Evolutionary conservation across 352 stramenopile species (phyloP).

Genomic region (Pythium myriotylum): DNA sequence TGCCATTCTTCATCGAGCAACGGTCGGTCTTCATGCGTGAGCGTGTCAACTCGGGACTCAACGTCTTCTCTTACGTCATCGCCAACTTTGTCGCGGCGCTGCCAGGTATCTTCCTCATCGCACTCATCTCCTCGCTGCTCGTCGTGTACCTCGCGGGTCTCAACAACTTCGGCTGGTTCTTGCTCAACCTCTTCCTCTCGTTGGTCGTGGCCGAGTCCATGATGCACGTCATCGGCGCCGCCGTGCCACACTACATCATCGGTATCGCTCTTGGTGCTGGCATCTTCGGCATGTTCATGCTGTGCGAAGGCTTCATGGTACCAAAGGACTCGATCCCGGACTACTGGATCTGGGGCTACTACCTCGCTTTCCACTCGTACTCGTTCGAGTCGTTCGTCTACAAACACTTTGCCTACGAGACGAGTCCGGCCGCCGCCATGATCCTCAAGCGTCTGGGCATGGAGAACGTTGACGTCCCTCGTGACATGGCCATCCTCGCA

Average conservation of each 20-base stretch:
- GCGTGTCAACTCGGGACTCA: conserved; percentile 76
- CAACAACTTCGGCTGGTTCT: conserved; percentile 38
- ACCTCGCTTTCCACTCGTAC: conserved; percentile 65
- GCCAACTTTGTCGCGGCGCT: conserved; percentile 52
- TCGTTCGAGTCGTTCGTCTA: conserved; percentile 56
- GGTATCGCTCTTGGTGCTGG: conserved; percentile 80
- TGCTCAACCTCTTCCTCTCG: conserved; percentile 59
- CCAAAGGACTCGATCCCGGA: conserved; percentile 44
- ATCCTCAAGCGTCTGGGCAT: conserved; percentile 28
- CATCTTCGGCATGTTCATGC: conserved; percentile 88
- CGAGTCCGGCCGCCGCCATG: conserved; percentile 16
- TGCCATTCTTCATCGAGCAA: conserved; percentile 85
- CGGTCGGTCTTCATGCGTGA: conserved; percentile 85
- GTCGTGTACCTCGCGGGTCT: conserved; percentile 39
- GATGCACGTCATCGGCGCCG: conserved; percentile 85
- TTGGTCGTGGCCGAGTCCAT: conserved; percentile 79
- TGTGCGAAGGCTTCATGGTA: conserved; percentile 78
- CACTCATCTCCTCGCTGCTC: conserved; percentile 41
- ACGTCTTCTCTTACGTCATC: conserved; percentile 61
- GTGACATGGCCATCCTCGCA: conserved; percentile 36
- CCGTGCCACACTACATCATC: conserved; percentile 87
- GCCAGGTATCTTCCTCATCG: conserved; percentile 56
- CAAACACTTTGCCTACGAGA: conserved; percentile 40
- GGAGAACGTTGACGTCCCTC: conserved; percentile 29
- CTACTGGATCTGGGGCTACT: conserved; percentile 58